These are phyloP conservation scores for Xylariales sp. DNA, from an alignment of 2,329 filamentous ascomycete species.

Conservation along the genomic window DNA sequence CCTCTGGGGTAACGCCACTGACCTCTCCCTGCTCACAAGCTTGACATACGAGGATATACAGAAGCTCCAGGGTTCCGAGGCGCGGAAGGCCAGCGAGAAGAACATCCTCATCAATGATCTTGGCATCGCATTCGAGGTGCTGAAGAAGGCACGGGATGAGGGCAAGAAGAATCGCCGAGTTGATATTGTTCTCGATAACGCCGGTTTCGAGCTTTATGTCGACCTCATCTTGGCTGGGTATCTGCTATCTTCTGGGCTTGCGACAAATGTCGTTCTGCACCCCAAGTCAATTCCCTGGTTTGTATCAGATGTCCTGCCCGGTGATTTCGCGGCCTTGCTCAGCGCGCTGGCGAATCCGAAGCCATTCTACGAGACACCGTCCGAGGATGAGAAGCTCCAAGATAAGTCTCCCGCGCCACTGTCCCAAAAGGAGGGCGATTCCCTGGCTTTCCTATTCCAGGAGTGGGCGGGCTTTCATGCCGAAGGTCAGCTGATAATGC, in stretches of 20 bases:
- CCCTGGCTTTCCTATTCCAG: constrained; percentile 72
- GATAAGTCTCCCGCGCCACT: constrained; percentile 58
- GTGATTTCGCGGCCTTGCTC: constrained; percentile 79
- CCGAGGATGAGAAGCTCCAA: constrained; percentile 59
- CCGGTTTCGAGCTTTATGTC: constrained; percentile 95
- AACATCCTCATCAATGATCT: constrained; percentile 92
- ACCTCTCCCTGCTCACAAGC: constrained; percentile 84
- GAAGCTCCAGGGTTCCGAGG: constrained; percentile 85
- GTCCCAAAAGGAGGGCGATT: constrained; percentile 59
- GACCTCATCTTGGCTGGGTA: constrained; percentile 91
- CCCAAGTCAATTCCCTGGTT: constrained; percentile 98
- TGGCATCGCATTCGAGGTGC: constrained; percentile 61
- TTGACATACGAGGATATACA: constrained; percentile 95
- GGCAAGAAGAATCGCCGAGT: constrained; percentile 68
- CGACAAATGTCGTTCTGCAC: constrained; percentile 81
- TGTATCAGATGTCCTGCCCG: constrained; percentile 87
- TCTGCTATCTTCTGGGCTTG: constrained; percentile 76
- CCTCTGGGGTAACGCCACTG: constrained; percentile 95
- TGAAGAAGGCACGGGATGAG: constrained; percentile 60
- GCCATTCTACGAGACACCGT: constrained; percentile 70
- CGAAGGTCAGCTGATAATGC: constrained; percentile 77
- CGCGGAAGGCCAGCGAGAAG: constrained; percentile 79
- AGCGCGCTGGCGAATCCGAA: constrained; percentile 73
- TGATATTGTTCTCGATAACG: constrained; percentile 94
- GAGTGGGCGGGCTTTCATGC: constrained; percentile 77